Conservation (phyloP, 2,329 filamentous ascomycete species). For the Colletotrichum sp. region DNA sequence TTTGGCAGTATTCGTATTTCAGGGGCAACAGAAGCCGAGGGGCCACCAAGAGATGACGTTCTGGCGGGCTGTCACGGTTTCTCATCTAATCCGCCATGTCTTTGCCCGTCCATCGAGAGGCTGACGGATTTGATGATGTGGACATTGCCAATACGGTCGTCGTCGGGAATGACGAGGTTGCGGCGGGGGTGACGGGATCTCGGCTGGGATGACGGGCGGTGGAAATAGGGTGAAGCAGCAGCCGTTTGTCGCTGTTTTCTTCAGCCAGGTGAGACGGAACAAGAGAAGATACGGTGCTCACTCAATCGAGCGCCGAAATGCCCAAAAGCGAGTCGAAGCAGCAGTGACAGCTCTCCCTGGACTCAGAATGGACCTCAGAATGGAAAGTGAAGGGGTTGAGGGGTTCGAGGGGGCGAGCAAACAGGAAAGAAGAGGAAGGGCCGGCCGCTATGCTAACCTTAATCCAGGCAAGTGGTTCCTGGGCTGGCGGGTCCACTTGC, state of each 20-base stretch:
- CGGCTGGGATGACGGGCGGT: background rate
- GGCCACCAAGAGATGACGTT: background rate
- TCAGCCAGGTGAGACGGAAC: conserved; percentile 5
- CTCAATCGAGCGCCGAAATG: background rate
- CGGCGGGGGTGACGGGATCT: background rate
- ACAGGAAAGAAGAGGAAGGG: background rate
- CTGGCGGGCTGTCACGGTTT: background rate
- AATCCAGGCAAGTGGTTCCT: conserved; percentile 9
- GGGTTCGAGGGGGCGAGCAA: background rate
- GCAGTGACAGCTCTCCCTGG: background rate
- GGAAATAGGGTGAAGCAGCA: background rate
- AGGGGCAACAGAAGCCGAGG: background rate
- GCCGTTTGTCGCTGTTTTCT: background rate
- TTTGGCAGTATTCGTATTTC: background rate
- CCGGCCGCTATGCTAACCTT: background rate
- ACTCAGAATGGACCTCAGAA: background rate
- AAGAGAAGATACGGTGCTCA: background rate
- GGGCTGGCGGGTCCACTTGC: background rate
- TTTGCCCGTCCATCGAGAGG: background rate
- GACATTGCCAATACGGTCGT: background rate
- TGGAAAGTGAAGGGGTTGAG: background rate
- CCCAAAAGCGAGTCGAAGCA: background rate
- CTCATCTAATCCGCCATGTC: background rate
- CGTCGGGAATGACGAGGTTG: background rate
- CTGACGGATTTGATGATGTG: background rate